Conservation (phyloP, 352 stramenopile species). For the Globisporangium abappressorium region DNA sequence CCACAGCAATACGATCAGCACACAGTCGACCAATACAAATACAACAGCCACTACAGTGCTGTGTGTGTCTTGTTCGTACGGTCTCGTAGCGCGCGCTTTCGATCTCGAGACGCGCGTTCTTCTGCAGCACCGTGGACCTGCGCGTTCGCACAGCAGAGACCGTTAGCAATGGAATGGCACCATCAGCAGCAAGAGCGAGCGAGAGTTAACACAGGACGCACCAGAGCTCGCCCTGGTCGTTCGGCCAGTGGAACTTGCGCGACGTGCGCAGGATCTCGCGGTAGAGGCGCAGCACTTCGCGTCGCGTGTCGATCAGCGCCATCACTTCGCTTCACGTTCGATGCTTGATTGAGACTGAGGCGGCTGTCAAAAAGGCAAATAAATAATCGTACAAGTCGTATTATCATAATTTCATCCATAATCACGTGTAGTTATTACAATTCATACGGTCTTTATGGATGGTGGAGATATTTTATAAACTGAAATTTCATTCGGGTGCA, state of each 20-base stretch:
- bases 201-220: conserved; percentile 16
- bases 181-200: background rate
- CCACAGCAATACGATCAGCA: background rate
- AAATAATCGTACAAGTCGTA: no score
- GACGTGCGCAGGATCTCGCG: conserved; percentile 74
- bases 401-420: no score
- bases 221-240: conserved; percentile 72
- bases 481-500: no score
- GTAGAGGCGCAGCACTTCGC: conserved; percentile 80
- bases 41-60: background rate
- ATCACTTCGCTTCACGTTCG: conserved; percentile 4
- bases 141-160: background rate
- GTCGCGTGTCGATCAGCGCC: conserved; percentile 54
- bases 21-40: conserved; percentile 5
- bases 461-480: no score
- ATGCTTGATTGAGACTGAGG: no score
- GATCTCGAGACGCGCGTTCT: conserved; percentile 80
- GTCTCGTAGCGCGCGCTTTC: conserved; percentile 73
- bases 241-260: conserved; percentile 70
- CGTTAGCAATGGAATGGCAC: background rate
- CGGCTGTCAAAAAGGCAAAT: no score
- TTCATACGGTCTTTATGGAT: no score
- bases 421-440: no score
- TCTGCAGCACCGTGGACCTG: conserved; percentile 56
- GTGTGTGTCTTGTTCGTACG: conserved; percentile 22